Base-by-base conservation (phyloP, 202 grass and related monocot genomes). In the Setaria italica region DNA sequence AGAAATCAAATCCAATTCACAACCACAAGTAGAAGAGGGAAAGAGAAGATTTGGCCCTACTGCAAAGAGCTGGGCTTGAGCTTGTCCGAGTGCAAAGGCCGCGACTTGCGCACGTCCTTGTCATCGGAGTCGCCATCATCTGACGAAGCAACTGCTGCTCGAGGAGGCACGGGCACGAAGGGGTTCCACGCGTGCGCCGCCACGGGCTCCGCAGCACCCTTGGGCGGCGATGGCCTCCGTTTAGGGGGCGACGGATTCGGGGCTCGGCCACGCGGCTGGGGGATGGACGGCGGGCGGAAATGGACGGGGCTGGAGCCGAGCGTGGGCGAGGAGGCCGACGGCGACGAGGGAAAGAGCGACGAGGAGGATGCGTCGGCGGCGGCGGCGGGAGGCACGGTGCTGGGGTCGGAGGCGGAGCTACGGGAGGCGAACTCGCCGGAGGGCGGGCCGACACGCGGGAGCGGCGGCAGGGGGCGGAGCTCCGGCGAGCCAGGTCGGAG, bases 381-480 rank as follows among this genome's bases (percentile, higher is more conserved):
- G 21, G 78, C 90, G 37, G 69, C 81, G 20, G 68, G 82, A 20
- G 72, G 82, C 34, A 81, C 75, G 9, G 90, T 89, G 87, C 84
- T 87, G n/a, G 80, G 84, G 19, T 87, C 87, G 29, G 88, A 92
- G 1, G 75, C 82, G 4, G 90, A 86, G 78, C 78, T 83, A 15
- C 42, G 76, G 81, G 82, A 88, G 6, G 39, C 42, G 46, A 91
- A 85, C 81, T 90, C 87, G 68, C 91, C 84, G 43, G 90, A 95
- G 2, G 82, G 89, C 43, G 85, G 87, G 3, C 88, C 85, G 14
- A 87, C 79, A 70, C 93, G 91, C 6, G 96, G 91, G 51, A 99
- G 90, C 67, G 96, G 93, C 29, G 96, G 96, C 12, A 99, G 72
- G 29, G 96, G 96, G 15, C 93, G 91, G 76, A 99, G 93, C 86